Base-by-base conservation (phyloP, 208 protist species). In the Trypanosoma platydactyli region DNA sequence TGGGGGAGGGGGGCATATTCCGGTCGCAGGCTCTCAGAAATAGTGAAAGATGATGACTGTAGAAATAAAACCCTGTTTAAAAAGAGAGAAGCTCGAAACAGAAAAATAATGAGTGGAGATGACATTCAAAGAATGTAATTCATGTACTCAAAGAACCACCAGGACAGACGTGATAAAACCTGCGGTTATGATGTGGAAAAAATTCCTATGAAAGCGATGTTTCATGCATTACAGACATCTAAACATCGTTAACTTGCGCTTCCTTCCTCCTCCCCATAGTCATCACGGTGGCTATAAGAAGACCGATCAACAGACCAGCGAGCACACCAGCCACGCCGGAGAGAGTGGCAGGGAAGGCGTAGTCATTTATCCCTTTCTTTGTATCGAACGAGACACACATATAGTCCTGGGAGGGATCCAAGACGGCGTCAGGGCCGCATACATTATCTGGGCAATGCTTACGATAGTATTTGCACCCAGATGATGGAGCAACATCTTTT, bases 131-230 rank as follows among this genome's bases (percentile, higher is more conserved):
- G 27, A 60, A 22, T 45, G 29, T 33, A 45, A 53, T 22, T 25
- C 38, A 74, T 64, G 24, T 51, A 62, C 35, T 46, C 51, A 63
- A 56, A 70, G n/a, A n/a, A n/a, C n/a, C n/a, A n/a, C n/a, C n/a
- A n/a, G n/a, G n/a, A n/a, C n/a, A n/a, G n/a, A n/a, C n/a, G n/a
- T n/a, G 18, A 1, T 15, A 49, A 5, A 49, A 30, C 25, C 22
- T 44, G n/a, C 49, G 13, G 45, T 49, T n/a, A n/a, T n/a, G n/a
- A n/a, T n/a, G n/a, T 49, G 18, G 5, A 49, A 18, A 49, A 55
- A 13, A 55, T 45, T 13, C 30, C 7, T 22, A 58, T n/a, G 40
- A 9, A 15, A 61, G 45, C 30, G 53, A 25, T 55, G 22, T 15
- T 3, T 58, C 49, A 44, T 20, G 12, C 51, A 5, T 12, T 33